Conservation (phyloP, 108 stramenopile species). For the Aurantiochytrium sp. region DNA sequence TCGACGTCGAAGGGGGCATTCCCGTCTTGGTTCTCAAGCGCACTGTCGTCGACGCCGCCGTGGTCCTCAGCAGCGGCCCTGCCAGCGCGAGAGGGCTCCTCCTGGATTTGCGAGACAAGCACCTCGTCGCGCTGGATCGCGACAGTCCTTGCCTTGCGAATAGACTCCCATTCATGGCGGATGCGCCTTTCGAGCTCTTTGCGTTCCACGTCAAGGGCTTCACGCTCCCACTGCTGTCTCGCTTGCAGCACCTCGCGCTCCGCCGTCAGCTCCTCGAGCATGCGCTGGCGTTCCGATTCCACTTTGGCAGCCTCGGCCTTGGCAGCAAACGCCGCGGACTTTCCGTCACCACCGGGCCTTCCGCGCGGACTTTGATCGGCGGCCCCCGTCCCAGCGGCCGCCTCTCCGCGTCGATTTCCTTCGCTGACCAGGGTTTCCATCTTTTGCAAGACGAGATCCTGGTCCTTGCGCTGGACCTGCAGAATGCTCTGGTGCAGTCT, state of each 20-base stretch:
- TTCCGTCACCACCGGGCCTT: too few relatives aligned
- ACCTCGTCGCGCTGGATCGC: conserved; percentile 7
- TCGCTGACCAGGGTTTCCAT: not conserved
- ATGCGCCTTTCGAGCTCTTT: not conserved
- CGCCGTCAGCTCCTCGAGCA: not conserved
- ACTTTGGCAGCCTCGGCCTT: not conserved
- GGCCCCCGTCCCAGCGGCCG: too few relatives aligned
- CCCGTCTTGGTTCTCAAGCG: too few relatives aligned
- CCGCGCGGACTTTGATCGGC: too few relatives aligned
- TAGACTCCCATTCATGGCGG: not conserved
- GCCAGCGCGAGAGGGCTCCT: not conserved
- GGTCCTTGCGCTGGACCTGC: not conserved
- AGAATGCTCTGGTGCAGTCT: not conserved
- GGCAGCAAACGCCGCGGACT: not conserved
- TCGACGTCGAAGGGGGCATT: not conserved
- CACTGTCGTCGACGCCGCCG: not conserved
- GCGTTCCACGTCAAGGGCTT: not conserved
- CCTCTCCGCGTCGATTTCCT: not conserved
- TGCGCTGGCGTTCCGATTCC: not conserved
- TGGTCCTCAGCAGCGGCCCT: not conserved
- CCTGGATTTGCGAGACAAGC: not conserved
- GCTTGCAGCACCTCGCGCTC: not conserved
- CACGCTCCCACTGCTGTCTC: not conserved
- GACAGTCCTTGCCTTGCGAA: not conserved
- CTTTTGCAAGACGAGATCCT: not conserved